Evolutionary conservation across 179 eudicot genomes (phyloP).

Genomic region (Silene noctiflora): DNA sequence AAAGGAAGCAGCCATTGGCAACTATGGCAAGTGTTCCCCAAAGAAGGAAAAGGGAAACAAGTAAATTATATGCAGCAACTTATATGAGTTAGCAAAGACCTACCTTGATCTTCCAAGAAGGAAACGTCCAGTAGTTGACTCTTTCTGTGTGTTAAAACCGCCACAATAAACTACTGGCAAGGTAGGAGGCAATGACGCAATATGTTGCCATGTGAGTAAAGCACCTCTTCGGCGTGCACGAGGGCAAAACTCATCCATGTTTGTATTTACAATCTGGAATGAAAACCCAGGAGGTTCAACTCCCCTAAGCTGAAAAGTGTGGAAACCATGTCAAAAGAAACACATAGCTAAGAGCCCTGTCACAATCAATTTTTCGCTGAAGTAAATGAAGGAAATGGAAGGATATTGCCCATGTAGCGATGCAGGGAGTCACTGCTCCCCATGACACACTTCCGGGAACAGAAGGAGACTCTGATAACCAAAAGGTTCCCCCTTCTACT

Average conservation of each 20-base stretch:
- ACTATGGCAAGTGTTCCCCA: conserved; percentile 1
- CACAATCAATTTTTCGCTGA: neutral
- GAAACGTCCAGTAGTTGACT: conserved; percentile 97
- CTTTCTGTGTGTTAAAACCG: conserved; percentile 94
- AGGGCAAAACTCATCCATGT: conserved; percentile 84
- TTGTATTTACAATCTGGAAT: conserved; percentile 89
- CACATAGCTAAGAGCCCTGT: conserved; percentile 9
- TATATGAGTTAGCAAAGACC: neutral
- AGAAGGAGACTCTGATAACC: conserved; percentile 97
- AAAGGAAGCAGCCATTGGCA: neutral
- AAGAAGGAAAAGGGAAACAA: neutral
- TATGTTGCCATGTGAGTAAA: conserved; percentile 97
- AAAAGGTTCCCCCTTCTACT: conserved; percentile 95
- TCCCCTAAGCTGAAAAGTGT: conserved; percentile 96
- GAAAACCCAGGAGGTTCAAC: conserved; percentile 97
- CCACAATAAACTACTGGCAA: conserved; percentile 93
- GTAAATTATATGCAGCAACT: neutral
- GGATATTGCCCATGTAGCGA: conserved; percentile 99
- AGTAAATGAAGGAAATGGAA: conserved; percentile 23
- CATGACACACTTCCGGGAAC: conserved; percentile 95
- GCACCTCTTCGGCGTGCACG: conserved; percentile 98
- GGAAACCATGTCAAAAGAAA: conserved; percentile 67
- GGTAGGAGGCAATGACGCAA: conserved; percentile 95
- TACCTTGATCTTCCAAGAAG: conserved; percentile 99
- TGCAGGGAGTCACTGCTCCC: conserved; percentile 83